A percentile compares a stretch with the other conserved stretches of the same genome.
Evolutionary conservation across 2,329 filamentous ascomycete genomes (phyloP).

Genomic region (Huntiella decipiens): DNA sequence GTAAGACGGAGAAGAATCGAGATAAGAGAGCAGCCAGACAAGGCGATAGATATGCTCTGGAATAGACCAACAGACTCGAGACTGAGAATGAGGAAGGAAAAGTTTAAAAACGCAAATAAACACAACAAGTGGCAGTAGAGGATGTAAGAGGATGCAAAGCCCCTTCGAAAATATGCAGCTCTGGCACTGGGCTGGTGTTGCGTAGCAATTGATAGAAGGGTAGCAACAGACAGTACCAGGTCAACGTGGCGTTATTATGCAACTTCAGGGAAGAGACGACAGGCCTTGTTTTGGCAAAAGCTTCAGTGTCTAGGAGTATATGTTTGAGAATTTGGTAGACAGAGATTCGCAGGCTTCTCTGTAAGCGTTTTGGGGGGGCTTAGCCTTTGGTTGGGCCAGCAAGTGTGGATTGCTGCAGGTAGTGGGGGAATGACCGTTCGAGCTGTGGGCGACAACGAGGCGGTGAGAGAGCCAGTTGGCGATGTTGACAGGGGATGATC

Average conservation of each 20-base stretch:
- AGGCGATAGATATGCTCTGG: background rate
- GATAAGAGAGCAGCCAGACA: background rate
- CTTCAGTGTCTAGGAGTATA: background rate
- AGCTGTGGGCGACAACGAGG: too few species aligned
- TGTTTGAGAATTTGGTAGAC: background rate
- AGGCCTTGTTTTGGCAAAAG: background rate
- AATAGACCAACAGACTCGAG: background rate
- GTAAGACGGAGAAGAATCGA: too few species aligned
- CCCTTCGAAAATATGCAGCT: background rate
- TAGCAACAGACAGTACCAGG: constrained; percentile 2
- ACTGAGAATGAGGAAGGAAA: background rate
- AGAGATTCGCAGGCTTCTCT: background rate
- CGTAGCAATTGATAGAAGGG: background rate
- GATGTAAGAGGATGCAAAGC: background rate
- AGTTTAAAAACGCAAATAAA: constrained; percentile 1
- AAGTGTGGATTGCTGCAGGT: background rate
- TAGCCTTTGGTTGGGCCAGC: background rate
- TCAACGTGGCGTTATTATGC: constrained; percentile 10
- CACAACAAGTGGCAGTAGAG: constrained; percentile 1
- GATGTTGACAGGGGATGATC: too few species aligned
- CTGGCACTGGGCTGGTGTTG: constrained; percentile 1
- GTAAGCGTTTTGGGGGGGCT: background rate
- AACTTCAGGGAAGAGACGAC: constrained; percentile 3
- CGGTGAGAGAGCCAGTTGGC: too few species aligned
- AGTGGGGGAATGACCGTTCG: background rate